Conservation (phyloP, 192 early-diverging fungal genomes). For the Backusella luteola region DNA sequence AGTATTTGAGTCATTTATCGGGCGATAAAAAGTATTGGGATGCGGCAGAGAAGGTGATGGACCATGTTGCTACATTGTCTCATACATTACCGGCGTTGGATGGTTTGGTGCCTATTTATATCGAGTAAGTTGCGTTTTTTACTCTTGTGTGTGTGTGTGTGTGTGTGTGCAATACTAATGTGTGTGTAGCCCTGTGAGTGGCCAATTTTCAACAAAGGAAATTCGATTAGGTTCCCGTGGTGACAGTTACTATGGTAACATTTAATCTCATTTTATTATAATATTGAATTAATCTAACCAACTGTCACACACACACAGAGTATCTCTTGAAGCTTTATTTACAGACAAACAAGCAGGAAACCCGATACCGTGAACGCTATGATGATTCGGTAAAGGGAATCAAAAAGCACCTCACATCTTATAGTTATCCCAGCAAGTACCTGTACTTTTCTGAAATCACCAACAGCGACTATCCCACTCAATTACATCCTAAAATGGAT, state of each 20-base stretch:
- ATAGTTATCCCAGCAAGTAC: constrained; percentile 54
- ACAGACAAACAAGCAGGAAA: constrained; percentile 60
- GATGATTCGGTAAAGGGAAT: constrained; percentile 62
- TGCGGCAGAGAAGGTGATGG: constrained; percentile 63
- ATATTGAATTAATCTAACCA: background rate
- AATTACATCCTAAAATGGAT: constrained; percentile 74
- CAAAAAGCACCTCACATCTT: constrained; percentile 59
- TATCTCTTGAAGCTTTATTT: constrained; percentile 91
- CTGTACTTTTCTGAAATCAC: constrained; percentile 68
- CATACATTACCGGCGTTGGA: constrained; percentile 40
- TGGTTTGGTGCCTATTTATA: constrained; percentile 78
- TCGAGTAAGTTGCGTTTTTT: constrained; percentile 37
- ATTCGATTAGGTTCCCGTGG: constrained; percentile 77
- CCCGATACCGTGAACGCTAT: constrained; percentile 67
- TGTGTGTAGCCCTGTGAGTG: constrained; percentile 46
- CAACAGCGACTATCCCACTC: constrained; percentile 15
- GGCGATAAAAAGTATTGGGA: constrained; percentile 74
- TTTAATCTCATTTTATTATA: background rate
- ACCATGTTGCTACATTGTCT: constrained; percentile 49
- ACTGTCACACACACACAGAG: constrained; percentile 47
- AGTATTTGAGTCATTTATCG: constrained; percentile 76
- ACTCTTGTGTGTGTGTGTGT: background rate
- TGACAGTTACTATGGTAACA: constrained; percentile 88
- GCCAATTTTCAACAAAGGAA: constrained; percentile 53
- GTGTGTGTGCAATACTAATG: background rate